Conservation (phyloP, 768 basidiomycete genomes). For the Naganishia kalamii region DNA sequence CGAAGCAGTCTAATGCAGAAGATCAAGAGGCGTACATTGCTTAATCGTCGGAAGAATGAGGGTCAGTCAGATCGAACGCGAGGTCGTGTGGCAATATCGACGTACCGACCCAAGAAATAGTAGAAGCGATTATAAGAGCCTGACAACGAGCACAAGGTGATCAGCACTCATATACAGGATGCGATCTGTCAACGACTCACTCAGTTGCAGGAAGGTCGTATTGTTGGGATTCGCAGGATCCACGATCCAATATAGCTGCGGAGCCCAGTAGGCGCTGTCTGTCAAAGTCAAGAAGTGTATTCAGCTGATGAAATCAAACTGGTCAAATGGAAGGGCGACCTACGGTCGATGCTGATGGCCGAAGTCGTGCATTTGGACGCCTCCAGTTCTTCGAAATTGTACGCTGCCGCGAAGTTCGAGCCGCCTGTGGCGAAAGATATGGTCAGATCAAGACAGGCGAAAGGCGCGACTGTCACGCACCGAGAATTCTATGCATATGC, state of each 20-base stretch:
- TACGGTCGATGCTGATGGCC: constrained; percentile 25
- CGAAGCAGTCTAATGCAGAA: too few relatives aligned
- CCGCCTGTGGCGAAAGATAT: background rate
- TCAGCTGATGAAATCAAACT: too few relatives aligned
- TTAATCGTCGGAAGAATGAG: background rate
- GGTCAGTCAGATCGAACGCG: too few relatives aligned
- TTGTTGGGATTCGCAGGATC: background rate
- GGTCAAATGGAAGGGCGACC: background rate
- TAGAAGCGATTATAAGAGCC: background rate
- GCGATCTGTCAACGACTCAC: background rate
- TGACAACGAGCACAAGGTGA: background rate
- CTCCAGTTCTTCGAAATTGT: background rate
- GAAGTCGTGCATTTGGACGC: constrained; percentile 22
- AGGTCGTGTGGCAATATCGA: too few relatives aligned
- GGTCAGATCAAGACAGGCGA: background rate
- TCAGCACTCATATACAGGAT: background rate
- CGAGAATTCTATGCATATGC: constrained; percentile 43
- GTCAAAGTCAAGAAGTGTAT: too few relatives aligned
- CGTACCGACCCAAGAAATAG: constrained; percentile 7
- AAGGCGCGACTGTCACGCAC: background rate
- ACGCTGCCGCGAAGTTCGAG: constrained; percentile 12
- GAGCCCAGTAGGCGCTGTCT: background rate
- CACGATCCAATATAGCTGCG: constrained; percentile 23
- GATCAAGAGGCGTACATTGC: background rate
- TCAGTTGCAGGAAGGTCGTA: background rate